Base-by-base conservation (phyloP, 2,329 filamentous ascomycete species). In the Fusarium sp. region DNA sequence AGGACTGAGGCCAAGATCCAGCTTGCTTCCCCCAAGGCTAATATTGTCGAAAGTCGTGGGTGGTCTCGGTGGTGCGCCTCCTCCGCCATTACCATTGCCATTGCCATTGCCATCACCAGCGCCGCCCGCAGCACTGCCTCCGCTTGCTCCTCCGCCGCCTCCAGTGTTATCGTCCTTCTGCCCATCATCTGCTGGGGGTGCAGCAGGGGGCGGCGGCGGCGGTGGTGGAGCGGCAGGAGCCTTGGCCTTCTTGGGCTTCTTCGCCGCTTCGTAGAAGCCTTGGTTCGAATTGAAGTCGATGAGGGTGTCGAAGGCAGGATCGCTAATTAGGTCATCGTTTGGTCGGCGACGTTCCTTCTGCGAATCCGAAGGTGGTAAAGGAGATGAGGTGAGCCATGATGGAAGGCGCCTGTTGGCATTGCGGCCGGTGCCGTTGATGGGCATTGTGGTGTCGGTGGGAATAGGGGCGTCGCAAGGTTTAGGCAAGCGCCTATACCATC, bases 11-110 rank as follows among this genome's bases (percentile, higher is more conserved):
- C 82, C 85, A 16, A 89, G 75, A 66, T 89, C 87, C 8, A 89
- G 75, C 58, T 87, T 86, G 59, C 90, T 89, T 69, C 89, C 86
- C n/a, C 77, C 77, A 27, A 93, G 79, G 73, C 88, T 91, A 69
- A 93, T 88, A 28, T 93, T 90, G 46, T 79, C 78, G n/a, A 45
- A 84, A 80, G 49, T 72, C 18, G 70, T 73, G 5, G 77, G 72
- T 20, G 76, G 74, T 28, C 51, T 71, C 3, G 78, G 72, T 21
- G 77, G 69, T 11, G 76, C 75, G 18, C 84, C 85, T 82, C 83
- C 74, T 83, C 87, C 42, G 76, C 59, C 50, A 75, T 76, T 16
- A 70, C 55, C 78, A 43, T 81, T 79, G 71, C 55, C 78, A 43
- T 81, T 79, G 50, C 78, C 79, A 43, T 81, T 79, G 50, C 78